These are phyloP conservation scores for Dryas integrifolia DNA, from an alignment of 331 rosid species.

Conservation along the genomic window DNA sequence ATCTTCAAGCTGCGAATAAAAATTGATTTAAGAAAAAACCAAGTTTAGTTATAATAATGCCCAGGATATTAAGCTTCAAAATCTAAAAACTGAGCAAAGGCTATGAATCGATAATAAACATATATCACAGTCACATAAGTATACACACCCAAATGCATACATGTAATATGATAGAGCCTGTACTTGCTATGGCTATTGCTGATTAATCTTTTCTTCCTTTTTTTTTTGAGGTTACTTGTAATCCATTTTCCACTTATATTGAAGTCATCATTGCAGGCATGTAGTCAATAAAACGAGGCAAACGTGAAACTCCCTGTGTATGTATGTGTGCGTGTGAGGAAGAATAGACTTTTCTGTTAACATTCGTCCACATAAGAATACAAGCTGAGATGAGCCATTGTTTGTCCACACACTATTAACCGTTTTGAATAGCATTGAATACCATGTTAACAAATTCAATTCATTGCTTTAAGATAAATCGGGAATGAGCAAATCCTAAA, in stretches of 20 bases:
- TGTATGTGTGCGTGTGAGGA: too few relatives aligned
- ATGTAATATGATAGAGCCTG: background rate
- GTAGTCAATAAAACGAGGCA: background rate
- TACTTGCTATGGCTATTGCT: background rate
- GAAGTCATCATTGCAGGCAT: background rate
- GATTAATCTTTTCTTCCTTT: background rate
- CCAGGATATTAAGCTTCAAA: conserved; percentile 3
- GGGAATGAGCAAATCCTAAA: too few relatives aligned
- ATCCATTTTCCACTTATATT: background rate
- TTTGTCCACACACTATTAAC: too few relatives aligned
- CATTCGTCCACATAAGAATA: too few relatives aligned
- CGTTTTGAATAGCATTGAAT: too few relatives aligned
- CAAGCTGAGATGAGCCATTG: too few relatives aligned
- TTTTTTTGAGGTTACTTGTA: background rate
- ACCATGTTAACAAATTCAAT: too few relatives aligned
- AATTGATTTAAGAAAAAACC: background rate
- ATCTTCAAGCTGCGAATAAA: conserved; percentile 66
- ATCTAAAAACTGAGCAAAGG: background rate
- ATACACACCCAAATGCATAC: background rate
- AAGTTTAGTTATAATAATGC: background rate
- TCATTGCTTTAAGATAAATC: too few relatives aligned
- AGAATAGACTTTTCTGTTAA: too few relatives aligned
- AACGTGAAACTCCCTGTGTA: background rate
- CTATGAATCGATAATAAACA: background rate
- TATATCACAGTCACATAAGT: background rate